Percentiles rank a stretch among this genome's conserved stretches.
These are phyloP conservation scores for Mimosa bimucronata DNA, from an alignment of 306 rosid species.

Conservation along the genomic window DNA sequence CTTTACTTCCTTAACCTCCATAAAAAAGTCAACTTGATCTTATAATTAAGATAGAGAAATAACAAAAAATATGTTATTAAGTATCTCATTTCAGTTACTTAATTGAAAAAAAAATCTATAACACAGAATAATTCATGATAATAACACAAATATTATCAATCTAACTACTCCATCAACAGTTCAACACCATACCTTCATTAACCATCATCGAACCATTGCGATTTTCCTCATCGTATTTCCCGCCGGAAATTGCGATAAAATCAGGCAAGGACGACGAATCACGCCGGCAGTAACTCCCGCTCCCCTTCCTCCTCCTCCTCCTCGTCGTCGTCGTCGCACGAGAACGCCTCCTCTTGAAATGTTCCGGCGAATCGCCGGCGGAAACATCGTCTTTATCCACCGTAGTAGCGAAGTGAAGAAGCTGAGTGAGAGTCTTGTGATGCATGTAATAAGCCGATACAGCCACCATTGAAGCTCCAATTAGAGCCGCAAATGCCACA, in stretches of 20 bases:
- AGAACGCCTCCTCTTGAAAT: conserved; percentile 46
- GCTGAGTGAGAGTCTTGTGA: conserved; percentile 72
- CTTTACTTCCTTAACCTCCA: too few relatives aligned
- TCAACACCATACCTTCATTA: conserved; percentile 79
- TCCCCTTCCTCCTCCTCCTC: conserved; percentile 55
- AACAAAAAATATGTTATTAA: too few relatives aligned
- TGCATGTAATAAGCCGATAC: conserved; percentile 80
- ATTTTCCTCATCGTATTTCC: conserved; percentile 54
- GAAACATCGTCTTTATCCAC: conserved; percentile 55
- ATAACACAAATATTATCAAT: conserved; percentile 13
- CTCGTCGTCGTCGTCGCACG: too few relatives aligned
- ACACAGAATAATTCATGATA: too few relatives aligned
- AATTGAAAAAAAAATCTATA: too few relatives aligned
- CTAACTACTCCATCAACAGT: conserved; percentile 20
- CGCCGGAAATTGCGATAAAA: conserved; percentile 47
- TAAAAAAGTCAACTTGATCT: too few relatives aligned
- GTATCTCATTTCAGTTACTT: too few relatives aligned
- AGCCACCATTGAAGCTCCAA: conserved; percentile 86
- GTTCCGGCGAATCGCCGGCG: conserved; percentile 49
- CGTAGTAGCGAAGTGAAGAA: conserved; percentile 70
- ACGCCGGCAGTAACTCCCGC: conserved; percentile 49
- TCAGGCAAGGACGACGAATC: conserved; percentile 67
- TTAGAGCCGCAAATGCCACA: conserved; percentile 82
- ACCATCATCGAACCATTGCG: conserved; percentile 49
- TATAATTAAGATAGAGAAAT: too few relatives aligned